A percentile compares a stretch with the other conserved stretches of the same genome.
These are phyloP conservation scores for Camillea tinctor DNA, from an alignment of 2,329 filamentous ascomycete genomes.

Conservation along the genomic window DNA sequence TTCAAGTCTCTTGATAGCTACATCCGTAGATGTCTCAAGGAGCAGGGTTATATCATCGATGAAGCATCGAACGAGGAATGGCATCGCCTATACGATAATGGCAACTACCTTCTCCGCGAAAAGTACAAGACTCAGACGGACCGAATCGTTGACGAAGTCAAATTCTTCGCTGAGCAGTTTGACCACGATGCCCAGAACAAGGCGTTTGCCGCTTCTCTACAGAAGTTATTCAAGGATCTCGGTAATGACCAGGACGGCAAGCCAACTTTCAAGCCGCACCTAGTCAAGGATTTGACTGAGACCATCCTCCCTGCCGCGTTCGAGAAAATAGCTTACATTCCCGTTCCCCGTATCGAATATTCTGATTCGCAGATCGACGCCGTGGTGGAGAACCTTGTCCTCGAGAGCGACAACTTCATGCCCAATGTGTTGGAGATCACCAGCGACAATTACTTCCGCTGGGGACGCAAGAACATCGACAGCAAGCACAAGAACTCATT, in stretches of 20 bases:
- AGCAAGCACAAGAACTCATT: conserved; percentile 78
- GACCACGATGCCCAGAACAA: conserved; percentile 85
- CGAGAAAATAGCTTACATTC: conserved; percentile 84
- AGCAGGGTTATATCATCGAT: conserved; percentile 89
- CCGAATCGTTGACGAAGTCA: conserved; percentile 82
- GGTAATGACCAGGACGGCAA: conserved; percentile 84
- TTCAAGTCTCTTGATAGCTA: conserved; percentile 78
- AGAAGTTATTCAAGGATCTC: conserved; percentile 85
- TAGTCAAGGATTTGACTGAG: conserved; percentile 83
- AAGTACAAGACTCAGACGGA: conserved; percentile 87
- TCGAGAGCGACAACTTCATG: conserved; percentile 95
- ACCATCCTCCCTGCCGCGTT: conserved; percentile 82
- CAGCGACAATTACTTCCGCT: conserved; percentile 92
- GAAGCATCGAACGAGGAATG: conserved; percentile 78
- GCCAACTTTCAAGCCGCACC: conserved; percentile 85
- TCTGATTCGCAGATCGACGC: conserved; percentile 81
- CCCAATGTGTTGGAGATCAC: conserved; percentile 87
- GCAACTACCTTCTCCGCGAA: conserved; percentile 80
- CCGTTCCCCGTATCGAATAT: conserved; percentile 92
- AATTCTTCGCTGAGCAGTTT: conserved; percentile 87
- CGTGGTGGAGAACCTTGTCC: conserved; percentile 88
- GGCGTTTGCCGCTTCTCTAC: conserved; percentile 69
- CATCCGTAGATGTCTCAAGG: conserved; percentile 77
- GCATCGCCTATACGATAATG: conserved; percentile 81
- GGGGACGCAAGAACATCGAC: conserved; percentile 83